Conservation (phyloP, 208 protist genomes). For the Trypanosoma brucei region DNA sequence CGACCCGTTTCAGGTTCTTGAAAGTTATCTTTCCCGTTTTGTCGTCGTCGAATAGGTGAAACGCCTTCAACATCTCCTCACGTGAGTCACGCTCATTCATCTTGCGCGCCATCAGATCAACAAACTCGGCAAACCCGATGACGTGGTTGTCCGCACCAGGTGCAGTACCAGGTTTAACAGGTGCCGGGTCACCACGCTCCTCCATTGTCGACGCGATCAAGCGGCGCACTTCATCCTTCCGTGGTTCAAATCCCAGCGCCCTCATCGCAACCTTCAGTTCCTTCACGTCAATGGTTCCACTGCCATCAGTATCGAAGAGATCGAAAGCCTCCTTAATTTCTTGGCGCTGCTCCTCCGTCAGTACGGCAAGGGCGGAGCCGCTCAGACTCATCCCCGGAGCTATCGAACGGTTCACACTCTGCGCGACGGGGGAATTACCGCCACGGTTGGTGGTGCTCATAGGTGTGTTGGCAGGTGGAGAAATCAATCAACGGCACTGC, state of each 20-base stretch:
- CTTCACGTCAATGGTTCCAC: constrained; percentile 89
- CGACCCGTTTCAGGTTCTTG: constrained; percentile 95
- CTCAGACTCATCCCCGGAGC: constrained; percentile 3
- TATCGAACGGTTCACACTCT: background rate
- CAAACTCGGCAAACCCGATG: constrained; percentile 83
- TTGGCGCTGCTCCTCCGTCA: constrained; percentile 82
- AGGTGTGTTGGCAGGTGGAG: too few species aligned
- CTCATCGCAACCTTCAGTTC: constrained; percentile 93
- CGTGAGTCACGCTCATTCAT: constrained; percentile 86
- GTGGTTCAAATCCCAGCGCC: constrained; percentile 93
- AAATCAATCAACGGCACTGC: too few species aligned
- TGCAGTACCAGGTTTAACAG: constrained; percentile 10
- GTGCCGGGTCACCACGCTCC: constrained; percentile 18
- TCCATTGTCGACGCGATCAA: constrained; percentile 46
- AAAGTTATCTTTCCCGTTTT: constrained; percentile 94
- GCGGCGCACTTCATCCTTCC: constrained; percentile 90
- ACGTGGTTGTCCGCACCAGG: constrained; percentile 38
- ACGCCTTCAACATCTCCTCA: constrained; percentile 95
- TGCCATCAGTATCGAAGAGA: constrained; percentile 95
- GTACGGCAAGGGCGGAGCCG: constrained; percentile 17
- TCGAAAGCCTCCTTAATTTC: constrained; percentile 96
- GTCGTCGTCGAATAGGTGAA: constrained; percentile 94
- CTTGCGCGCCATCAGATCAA: constrained; percentile 86
- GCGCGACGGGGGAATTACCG: background rate
- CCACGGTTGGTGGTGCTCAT: background rate